A percentile compares a stretch with the other conserved stretches of the same genome.
Conservation (phyloP, 495 filamentous ascomycete species). For the Penicillium samsonianum region DNA sequence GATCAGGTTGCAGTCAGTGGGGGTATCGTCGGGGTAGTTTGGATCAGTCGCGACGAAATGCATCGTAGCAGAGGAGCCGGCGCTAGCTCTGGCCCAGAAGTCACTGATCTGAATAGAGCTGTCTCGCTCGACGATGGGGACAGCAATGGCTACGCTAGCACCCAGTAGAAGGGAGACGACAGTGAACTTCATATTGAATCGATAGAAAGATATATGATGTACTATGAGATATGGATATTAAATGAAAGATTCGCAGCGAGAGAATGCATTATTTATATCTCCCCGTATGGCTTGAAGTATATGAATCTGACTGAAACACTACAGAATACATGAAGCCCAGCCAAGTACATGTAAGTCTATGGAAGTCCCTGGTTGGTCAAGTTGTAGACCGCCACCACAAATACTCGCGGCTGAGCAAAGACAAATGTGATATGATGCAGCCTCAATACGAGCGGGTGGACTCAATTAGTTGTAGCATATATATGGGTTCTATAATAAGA, state of each 20-base stretch:
- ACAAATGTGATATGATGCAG: neutral
- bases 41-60: conserved; percentile 27
- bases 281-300: neutral
- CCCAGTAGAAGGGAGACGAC: conserved; percentile 20
- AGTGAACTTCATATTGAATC: conserved; percentile 26
- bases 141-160: conserved; percentile 23
- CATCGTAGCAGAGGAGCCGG: conserved; percentile 14
- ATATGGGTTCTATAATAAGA: neutral
- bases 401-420: neutral
- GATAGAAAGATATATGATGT: neutral
- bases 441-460: neutral
- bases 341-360: no score
- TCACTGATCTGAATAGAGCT: conserved; percentile 24
- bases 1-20: conserved; percentile 30
- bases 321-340: neutral
- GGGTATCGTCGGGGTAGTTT: conserved; percentile 32
- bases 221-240: neutral
- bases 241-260: neutral
- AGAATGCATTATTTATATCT: neutral
- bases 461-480: neutral
- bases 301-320: conserved; percentile 1
- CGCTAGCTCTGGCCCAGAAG: conserved; percentile 12
- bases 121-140: conserved; percentile 13
- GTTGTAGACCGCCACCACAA: neutral
- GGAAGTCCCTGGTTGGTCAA: neutral